Evolutionary conservation across 345 rosid genomes (phyloP).

Genomic region (Eucalyptus pauciflora): DNA sequence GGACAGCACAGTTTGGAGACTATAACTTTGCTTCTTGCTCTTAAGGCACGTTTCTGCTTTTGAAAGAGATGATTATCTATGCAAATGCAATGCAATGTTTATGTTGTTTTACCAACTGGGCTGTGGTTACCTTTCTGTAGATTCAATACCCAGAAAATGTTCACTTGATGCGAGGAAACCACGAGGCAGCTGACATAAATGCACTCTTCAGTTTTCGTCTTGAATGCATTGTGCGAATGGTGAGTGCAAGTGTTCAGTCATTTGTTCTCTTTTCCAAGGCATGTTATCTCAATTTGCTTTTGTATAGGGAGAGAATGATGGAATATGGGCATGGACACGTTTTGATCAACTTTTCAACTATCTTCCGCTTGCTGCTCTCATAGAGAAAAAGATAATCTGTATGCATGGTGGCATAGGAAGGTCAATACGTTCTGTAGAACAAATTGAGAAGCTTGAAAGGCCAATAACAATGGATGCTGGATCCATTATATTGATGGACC

Average conservation of each 20-base stretch:
- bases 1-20: slow-evolving; percentile 99
- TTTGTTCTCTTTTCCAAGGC: not conserved
- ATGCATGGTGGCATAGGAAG: slow-evolving; percentile 99
- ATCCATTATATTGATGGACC: slow-evolving; percentile 82
- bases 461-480: slow-evolving; percentile 96
- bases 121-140: slow-evolving; percentile 22
- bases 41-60: slow-evolving; percentile 51
- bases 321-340: slow-evolving; percentile 98
- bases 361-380: slow-evolving; percentile 94
- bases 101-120: not conserved
- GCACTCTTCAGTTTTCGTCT: slow-evolving; percentile 94
- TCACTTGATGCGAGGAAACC: slow-evolving; percentile 95
- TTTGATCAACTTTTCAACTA: slow-evolving; percentile 85
- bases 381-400: slow-evolving; percentile 96
- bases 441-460: slow-evolving; percentile 88
- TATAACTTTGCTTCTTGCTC: slow-evolving; percentile 90
- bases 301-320: slow-evolving; percentile 81
- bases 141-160: slow-evolving; percentile 89
- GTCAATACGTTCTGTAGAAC: slow-evolving; percentile 86
- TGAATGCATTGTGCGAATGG: slow-evolving; percentile 98
- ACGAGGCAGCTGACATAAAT: slow-evolving; percentile 97
- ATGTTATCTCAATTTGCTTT: not conserved
- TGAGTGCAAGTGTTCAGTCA: slow-evolving; percentile 2
- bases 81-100: not conserved
- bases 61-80: not conserved